Percentiles rank a stretch among this genome's conserved stretches.
Conservation (phyloP, 2,329 filamentous ascomycete genomes). For the Botrytis squamosa region DNA sequence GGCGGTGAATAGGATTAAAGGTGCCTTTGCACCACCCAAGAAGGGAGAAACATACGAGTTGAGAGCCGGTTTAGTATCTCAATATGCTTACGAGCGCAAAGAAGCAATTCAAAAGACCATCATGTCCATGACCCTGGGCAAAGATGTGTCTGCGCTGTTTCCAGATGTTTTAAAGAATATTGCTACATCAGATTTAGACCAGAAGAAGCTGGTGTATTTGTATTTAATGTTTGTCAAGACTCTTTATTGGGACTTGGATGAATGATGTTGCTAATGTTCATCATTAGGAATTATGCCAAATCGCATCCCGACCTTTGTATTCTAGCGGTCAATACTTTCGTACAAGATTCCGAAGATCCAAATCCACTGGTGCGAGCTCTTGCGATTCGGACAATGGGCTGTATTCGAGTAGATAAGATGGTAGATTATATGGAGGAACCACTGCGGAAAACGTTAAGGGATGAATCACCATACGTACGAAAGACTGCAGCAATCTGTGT, state of each 20-base stretch:
- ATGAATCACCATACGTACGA: constrained; percentile 96
- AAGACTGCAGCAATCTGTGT: constrained; percentile 98
- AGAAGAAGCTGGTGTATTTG: constrained; percentile 99
- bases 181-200: constrained; percentile 87
- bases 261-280: constrained; percentile 22
- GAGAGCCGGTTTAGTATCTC: constrained; percentile 90
- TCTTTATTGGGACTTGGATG: background rate
- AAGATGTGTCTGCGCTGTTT: constrained; percentile 96
- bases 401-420: constrained; percentile 98
- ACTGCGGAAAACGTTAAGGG: constrained; percentile 87
- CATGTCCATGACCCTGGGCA: constrained; percentile 99
- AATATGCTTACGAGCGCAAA: constrained; percentile 99
- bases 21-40: constrained; percentile 85
- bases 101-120: constrained; percentile 99
- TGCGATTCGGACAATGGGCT: constrained; percentile 97
- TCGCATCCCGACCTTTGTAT: constrained; percentile 98
- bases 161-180: constrained; percentile 99
- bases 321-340: constrained; percentile 97
- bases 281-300: constrained; percentile 92
- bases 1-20: constrained; percentile 95
- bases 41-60: constrained; percentile 99
- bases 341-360: constrained; percentile 97
- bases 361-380: constrained; percentile 94
- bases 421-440: constrained; percentile 99
- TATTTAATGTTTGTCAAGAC: constrained; percentile 75